A percentile compares a stretch with the other conserved stretches of the same genome.
Evolutionary conservation across 345 rosid species (phyloP).

Genomic region (Hevea brasiliensis): DNA sequence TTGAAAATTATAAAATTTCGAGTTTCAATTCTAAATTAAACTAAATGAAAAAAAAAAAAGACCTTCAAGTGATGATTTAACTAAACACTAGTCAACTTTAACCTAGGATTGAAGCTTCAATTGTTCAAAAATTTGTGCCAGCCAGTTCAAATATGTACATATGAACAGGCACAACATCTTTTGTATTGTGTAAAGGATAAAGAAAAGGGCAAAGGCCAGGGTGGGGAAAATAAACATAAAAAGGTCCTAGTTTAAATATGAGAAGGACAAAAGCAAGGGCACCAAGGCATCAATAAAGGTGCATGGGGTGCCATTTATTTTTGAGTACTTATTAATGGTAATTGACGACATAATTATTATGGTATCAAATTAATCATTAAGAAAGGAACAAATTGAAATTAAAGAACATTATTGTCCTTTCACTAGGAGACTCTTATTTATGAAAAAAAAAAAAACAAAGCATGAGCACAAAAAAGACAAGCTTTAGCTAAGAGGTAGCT

Average conservation of each 20-base stretch:
- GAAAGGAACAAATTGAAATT: slow-evolving; percentile 8
- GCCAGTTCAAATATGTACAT: neutral
- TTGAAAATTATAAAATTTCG: too few relatives aligned
- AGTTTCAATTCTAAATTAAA: too few relatives aligned
- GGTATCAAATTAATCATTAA: slow-evolving; percentile 5
- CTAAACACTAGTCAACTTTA: too few relatives aligned
- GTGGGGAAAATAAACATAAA: neutral
- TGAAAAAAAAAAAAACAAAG: slow-evolving; percentile 8
- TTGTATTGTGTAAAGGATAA: neutral
- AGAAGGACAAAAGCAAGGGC: neutral
- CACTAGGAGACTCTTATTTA: slow-evolving; percentile 5
- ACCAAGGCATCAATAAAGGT: too few relatives aligned
- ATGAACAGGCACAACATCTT: too few relatives aligned
- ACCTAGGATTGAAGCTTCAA: too few relatives aligned
- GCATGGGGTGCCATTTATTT: neutral
- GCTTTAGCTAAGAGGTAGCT: too few relatives aligned
- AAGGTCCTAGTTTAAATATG: neutral
- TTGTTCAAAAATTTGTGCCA: too few relatives aligned
- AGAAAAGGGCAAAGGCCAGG: neutral
- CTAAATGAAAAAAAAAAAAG: too few relatives aligned
- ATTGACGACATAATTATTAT: slow-evolving; percentile 12
- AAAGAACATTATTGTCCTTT: slow-evolving; percentile 29
- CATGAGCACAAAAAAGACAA: slow-evolving; percentile 6
- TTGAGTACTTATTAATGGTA: neutral
- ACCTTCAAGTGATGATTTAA: too few relatives aligned